phyloP scores from a whole-genome alignment of 2,329 filamentous ascomycete genomes.

The Apiospora rasikravindrae region DNA sequence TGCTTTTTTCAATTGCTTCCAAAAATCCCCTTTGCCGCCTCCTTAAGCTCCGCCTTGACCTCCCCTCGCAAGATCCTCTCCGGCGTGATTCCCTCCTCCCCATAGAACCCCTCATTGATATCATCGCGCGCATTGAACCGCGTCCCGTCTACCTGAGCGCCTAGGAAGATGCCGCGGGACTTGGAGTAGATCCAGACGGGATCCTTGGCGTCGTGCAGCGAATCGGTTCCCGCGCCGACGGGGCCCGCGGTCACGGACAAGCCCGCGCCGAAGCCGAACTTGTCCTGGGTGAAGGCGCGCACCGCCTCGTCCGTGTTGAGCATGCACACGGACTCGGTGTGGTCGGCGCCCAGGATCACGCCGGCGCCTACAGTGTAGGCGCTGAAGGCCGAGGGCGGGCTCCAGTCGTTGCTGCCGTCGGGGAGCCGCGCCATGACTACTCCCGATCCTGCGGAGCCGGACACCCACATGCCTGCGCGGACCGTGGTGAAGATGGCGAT shows the following conservation, averaged over 20 bases:
- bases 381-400: constrained; percentile 81
- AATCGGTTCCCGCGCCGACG: constrained; percentile 72
- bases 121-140: constrained; percentile 83
- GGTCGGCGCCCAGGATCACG: constrained; percentile 81
- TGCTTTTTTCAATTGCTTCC: not conserved
- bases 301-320: constrained; percentile 81
- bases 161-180: constrained; percentile 85
- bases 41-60: constrained; percentile 36
- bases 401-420: constrained; percentile 68
- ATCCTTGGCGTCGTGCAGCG: constrained; percentile 60
- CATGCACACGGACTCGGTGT: constrained; percentile 87
- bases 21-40: constrained; percentile 23
- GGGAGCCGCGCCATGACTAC: constrained; percentile 66
- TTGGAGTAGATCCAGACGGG: constrained; percentile 88
- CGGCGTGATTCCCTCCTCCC: constrained; percentile 55
- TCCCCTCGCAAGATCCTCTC: constrained; percentile 54
- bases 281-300: constrained; percentile 75
- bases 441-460: constrained; percentile 69
- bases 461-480: constrained; percentile 68
- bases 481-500: constrained; percentile 76
- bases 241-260: constrained; percentile 75
- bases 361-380: constrained; percentile 81
- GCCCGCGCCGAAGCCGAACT: constrained; percentile 79
- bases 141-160: constrained; percentile 85
- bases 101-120: constrained; percentile 87